phyloP scores from a whole-genome alignment of 2,329 filamentous ascomycete genomes.

The Daldinia eschscholtzii region DNA sequence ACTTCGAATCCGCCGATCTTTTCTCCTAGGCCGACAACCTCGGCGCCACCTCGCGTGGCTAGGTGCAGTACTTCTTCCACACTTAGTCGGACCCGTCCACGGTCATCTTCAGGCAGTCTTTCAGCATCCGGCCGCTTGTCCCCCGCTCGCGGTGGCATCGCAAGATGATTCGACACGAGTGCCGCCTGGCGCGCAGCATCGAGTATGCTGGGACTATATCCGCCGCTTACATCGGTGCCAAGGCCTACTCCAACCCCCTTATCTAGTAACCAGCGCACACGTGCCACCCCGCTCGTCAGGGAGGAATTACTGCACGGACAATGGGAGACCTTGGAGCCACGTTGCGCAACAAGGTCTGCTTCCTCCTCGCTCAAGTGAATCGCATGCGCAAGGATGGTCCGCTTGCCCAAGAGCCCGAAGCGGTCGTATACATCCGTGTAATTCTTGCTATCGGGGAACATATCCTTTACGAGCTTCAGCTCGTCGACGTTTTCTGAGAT shows the following conservation, averaged over 20 bases:
- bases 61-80: slow-evolving; percentile 89
- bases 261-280: slow-evolving; percentile 79
- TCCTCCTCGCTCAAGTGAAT: slow-evolving; percentile 80
- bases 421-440: slow-evolving; percentile 87
- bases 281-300: slow-evolving; percentile 82
- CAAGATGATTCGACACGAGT: slow-evolving; percentile 79
- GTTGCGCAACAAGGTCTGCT: slow-evolving; percentile 69
- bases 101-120: slow-evolving; percentile 20
- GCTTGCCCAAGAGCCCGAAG: slow-evolving; percentile 74
- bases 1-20: slow-evolving; percentile 84
- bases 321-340: slow-evolving; percentile 79
- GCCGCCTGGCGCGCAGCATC: slow-evolving; percentile 86
- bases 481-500: slow-evolving; percentile 86
- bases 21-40: slow-evolving; percentile 79
- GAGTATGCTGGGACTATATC: slow-evolving; percentile 84
- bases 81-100: slow-evolving; percentile 74
- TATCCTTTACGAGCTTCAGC: slow-evolving; percentile 73
- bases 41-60: slow-evolving; percentile 87
- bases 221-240: slow-evolving; percentile 91
- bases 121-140: background rate
- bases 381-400: slow-evolving; percentile 87
- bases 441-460: slow-evolving; percentile 73
- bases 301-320: slow-evolving; percentile 90
- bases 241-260: slow-evolving; percentile 83
- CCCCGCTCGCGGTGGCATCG: slow-evolving; percentile 59